Conservation (phyloP, 352 stramenopile species). For the Aphanomyces stellatus region DNA sequence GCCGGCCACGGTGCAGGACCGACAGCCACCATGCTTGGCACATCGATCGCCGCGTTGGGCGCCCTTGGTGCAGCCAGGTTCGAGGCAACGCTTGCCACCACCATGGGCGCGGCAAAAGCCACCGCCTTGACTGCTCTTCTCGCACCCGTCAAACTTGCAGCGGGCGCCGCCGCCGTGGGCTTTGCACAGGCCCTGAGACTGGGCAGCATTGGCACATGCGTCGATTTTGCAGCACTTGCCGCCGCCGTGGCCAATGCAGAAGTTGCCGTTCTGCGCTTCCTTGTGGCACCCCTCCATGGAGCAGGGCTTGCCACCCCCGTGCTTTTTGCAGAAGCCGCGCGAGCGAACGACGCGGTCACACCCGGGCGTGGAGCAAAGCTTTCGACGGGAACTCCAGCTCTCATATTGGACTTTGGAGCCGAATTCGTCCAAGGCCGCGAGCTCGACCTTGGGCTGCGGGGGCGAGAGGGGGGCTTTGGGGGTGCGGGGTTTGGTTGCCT, state of each 20-base stretch:
- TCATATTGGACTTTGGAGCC: background rate
- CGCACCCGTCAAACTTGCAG: conserved; percentile 34
- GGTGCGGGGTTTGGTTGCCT: no score
- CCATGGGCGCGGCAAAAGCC: conserved; percentile 40
- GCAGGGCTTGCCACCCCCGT: conserved; percentile 75
- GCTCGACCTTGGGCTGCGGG: background rate
- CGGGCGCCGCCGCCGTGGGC: conserved; percentile 33
- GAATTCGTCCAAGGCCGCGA: background rate
- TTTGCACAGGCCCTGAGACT: conserved; percentile 38
- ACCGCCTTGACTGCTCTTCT: conserved; percentile 34
- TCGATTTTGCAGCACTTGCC: conserved; percentile 30
- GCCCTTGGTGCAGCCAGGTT: conserved; percentile 41
- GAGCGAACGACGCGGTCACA: conserved; percentile 73
- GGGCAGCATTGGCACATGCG: conserved; percentile 32
- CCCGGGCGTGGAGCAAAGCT: conserved; percentile 18
- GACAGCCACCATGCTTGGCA: conserved; percentile 34
- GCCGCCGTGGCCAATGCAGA: conserved; percentile 36
- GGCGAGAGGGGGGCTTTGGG: background rate
- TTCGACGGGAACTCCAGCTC: background rate
- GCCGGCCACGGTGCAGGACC: conserved; percentile 26
- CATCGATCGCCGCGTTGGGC: conserved; percentile 36
- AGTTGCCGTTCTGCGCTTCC: conserved; percentile 43
- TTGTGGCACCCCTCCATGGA: conserved; percentile 59
- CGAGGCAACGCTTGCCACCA: conserved; percentile 39
- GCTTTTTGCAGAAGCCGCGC: conserved; percentile 74